A percentile compares a stretch with the other conserved stretches of the same genome.
Conservation (phyloP, 2,329 filamentous ascomycete genomes). For the Scortechinia acanthostroma region DNA sequence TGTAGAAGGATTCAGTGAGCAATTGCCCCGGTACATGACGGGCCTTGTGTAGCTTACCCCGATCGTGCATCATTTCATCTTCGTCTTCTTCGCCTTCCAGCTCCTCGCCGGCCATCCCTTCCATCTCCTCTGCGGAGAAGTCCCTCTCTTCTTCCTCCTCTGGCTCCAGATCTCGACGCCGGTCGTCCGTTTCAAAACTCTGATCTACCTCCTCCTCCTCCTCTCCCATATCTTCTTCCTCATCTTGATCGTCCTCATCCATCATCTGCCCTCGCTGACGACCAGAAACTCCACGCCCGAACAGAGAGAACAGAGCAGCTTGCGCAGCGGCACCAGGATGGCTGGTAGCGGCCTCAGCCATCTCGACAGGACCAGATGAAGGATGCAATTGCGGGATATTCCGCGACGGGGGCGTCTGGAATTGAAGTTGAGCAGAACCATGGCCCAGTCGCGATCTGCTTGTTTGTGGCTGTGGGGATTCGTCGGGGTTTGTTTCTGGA, state of each 20-base stretch:
- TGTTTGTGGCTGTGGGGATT: neutral
- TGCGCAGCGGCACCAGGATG: neutral
- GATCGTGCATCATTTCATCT: neutral
- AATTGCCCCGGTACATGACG: neutral
- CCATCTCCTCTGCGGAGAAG: neutral
- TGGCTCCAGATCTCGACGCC: neutral
- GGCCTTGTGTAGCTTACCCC: neutral
- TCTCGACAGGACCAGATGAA: neutral
- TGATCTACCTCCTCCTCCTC: neutral
- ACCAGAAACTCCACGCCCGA: neutral
- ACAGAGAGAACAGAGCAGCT: neutral
- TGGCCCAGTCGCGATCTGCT: neutral
- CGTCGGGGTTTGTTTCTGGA: too few species aligned
- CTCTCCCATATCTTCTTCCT: neutral
- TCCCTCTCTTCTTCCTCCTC: neutral
- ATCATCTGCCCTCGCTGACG: neutral
- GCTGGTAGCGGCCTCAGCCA: neutral
- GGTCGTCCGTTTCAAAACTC: neutral
- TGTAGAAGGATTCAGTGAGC: neutral
- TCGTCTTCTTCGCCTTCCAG: conserved; percentile 20
- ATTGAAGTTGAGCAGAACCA: neutral
- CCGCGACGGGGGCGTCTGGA: neutral
- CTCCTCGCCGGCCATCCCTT: neutral
- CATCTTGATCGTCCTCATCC: neutral
- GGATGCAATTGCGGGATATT: neutral